A percentile compares a stretch with the other conserved stretches of the same genome.
phyloP scores from a whole-genome alignment of 129 eudicot species.

The Lactuca saligna region DNA sequence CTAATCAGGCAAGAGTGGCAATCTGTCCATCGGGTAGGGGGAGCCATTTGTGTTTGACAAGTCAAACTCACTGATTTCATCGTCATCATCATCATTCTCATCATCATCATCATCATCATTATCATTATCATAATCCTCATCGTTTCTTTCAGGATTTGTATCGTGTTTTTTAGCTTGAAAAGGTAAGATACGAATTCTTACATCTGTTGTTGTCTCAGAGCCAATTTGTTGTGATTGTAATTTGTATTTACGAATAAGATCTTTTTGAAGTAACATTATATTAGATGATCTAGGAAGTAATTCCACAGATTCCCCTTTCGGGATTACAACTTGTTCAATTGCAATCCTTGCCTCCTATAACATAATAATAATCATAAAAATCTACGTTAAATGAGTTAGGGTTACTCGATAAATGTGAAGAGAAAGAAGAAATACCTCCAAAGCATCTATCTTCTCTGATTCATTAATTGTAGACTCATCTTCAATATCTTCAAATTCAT shows the following conservation, averaged over 20 bases:
- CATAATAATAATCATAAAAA: neutral
- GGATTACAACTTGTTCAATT: constrained; percentile 81
- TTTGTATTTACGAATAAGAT: constrained; percentile 72
- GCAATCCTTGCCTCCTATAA: constrained; percentile 85
- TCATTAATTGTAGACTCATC: constrained; percentile 57
- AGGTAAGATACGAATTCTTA: constrained; percentile 66
- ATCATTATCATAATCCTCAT: constrained; percentile 13
- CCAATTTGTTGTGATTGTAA: constrained; percentile 63
- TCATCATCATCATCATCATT: constrained; percentile 19
- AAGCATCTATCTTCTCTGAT: constrained; percentile 84
- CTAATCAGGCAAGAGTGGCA: constrained; percentile 84
- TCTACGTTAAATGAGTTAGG: neutral
- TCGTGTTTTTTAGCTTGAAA: constrained; percentile 30
- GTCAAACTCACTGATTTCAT: constrained; percentile 23
- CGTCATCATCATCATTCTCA: constrained; percentile 26
- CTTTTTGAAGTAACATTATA: constrained; percentile 67
- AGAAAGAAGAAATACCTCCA: constrained; percentile 63
- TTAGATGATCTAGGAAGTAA: constrained; percentile 77
- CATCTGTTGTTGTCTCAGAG: constrained; percentile 36
- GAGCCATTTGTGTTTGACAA: constrained; percentile 60
- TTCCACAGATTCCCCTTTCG: constrained; percentile 76
- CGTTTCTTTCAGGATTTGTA: constrained; percentile 20
- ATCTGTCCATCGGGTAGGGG: constrained; percentile 44
- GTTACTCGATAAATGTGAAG: neutral
- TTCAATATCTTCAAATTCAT: constrained; percentile 58